Conservation (phyloP, 2,329 filamentous ascomycete genomes). For the Aspergillus sp. region DNA sequence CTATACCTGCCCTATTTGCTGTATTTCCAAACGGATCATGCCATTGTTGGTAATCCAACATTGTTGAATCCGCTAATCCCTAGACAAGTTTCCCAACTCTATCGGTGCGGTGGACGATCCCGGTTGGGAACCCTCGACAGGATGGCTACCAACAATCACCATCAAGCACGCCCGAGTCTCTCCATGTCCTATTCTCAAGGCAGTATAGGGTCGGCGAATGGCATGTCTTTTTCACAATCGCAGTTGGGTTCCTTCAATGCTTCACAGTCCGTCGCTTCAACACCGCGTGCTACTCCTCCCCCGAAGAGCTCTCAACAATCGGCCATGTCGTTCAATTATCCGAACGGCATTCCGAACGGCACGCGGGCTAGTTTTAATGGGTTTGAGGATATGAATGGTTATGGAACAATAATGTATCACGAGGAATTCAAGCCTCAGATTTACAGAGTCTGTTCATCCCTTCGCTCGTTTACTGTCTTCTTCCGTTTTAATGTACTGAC, state of each 20-base stretch:
- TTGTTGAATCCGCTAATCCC: conserved; percentile 6
- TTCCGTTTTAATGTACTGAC: conserved; percentile 14
- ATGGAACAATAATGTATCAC: conserved; percentile 38
- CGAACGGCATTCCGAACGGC: conserved; percentile 37
- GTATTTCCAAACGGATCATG: conserved; percentile 10
- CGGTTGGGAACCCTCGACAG: conserved; percentile 9
- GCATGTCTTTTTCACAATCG: conserved; percentile 40
- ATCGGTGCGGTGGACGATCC: conserved; percentile 9
- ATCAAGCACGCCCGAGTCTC: conserved; percentile 27
- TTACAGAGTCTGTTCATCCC: conserved; percentile 43
- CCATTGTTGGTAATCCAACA: conserved; percentile 5
- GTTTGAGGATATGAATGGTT: conserved; percentile 44
- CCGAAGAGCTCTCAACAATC: conserved; percentile 45
- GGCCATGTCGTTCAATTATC: conserved; percentile 39
- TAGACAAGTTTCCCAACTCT: conserved; percentile 2
- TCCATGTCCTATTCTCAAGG: conserved; percentile 43
- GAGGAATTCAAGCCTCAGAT: conserved; percentile 48
- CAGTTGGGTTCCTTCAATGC: conserved; percentile 44
- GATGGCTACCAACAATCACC: conserved; percentile 35
- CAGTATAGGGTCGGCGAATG: conserved; percentile 39
- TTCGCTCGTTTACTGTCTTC: neutral
- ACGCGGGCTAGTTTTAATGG: conserved; percentile 36
- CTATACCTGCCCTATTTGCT: conserved; percentile 16
- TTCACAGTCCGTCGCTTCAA: conserved; percentile 46
- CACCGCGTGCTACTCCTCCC: conserved; percentile 47